These are phyloP conservation scores for Camelina hispida DNA, from an alignment of 345 rosid species.

Conservation along the genomic window DNA sequence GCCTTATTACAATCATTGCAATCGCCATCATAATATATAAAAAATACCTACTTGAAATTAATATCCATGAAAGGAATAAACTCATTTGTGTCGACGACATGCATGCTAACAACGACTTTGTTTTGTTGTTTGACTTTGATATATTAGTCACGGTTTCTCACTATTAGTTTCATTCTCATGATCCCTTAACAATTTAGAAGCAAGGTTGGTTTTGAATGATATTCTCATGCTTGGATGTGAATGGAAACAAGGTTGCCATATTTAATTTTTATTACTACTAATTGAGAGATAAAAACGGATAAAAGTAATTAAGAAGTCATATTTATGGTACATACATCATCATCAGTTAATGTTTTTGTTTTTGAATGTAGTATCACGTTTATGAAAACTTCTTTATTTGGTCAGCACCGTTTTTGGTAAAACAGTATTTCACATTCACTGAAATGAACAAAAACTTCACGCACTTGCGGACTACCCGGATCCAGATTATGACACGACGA, in stretches of 20 bases:
- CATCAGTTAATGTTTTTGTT: background rate
- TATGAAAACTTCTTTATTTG: background rate
- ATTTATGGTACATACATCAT: background rate
- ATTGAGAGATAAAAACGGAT: background rate
- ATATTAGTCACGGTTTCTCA: slow-evolving; percentile 4
- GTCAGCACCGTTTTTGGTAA: background rate
- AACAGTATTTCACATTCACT: background rate
- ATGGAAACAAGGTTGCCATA: background rate
- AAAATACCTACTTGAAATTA: background rate
- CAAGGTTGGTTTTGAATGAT: slow-evolving; percentile 16
- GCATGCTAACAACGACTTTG: slow-evolving; percentile 12
- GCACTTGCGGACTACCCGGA: too few relatives aligned
- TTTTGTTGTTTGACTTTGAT: slow-evolving; percentile 36
- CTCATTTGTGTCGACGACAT: slow-evolving; percentile 28
- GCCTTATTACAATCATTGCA: slow-evolving; percentile 33
- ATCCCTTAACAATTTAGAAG: background rate
- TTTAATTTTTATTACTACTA: background rate
- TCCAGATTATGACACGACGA: too few relatives aligned
- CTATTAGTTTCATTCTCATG: background rate
- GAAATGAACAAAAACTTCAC: too few relatives aligned
- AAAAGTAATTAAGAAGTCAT: background rate
- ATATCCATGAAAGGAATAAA: slow-evolving; percentile 20
- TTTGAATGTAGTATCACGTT: background rate
- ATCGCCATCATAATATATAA: slow-evolving; percentile 12
- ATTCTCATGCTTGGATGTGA: slow-evolving; percentile 6